Base-by-base conservation (phyloP, 2,329 filamentous ascomycete genomes). In the Penicillium sp. region DNA sequence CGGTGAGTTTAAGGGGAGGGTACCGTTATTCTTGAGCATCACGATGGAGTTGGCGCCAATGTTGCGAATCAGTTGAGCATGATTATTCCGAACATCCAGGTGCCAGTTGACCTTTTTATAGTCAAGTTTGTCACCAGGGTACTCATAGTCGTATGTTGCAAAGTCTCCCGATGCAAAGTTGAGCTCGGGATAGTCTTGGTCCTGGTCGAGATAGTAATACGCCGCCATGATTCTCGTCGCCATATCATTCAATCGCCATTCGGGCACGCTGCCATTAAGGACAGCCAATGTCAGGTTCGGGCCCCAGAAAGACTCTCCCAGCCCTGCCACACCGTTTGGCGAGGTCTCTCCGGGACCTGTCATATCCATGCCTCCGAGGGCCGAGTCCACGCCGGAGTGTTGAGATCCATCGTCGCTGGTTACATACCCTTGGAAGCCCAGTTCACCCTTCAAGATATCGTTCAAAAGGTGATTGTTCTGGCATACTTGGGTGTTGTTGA, bases 1-100 rank as follows among this genome's bases (percentile, higher is more conserved):
- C 2, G 74, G 74, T 8, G 65, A 66, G 31, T 74, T 74, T 6
- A 82, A 66, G 0, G 80, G 80, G 2, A 82, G 68, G 2, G 75
- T 64, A 18, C 69, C 65, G 2, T 60, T 61, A 48, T 83, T 82
- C 68, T 79, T 79, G 16, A 79, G 77, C 10, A 96, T 75, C 3
- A 96, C 89, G 1, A 87, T 90, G 2, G 87, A 88, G 69, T 87
- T 86, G 50, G 87, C 86, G n/a, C 81, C 89, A 44, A 86, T 81
- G 57, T 89, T 81, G 20, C 90, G 84, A 57, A 94, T 92, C 45
- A 88, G 74, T n/a, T 72, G 66, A 35, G 74, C 83, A 66, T 95
- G 90, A 44, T 90, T 78, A 28, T 69, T 79, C 43, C 84, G 87
- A 10, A 92, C 90, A 64, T 95, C 48, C 5, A 51, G 41, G 27